Evolutionary conservation across 2,329 filamentous ascomycete species (phyloP).

Genomic region (Metarhizium humberi): DNA sequence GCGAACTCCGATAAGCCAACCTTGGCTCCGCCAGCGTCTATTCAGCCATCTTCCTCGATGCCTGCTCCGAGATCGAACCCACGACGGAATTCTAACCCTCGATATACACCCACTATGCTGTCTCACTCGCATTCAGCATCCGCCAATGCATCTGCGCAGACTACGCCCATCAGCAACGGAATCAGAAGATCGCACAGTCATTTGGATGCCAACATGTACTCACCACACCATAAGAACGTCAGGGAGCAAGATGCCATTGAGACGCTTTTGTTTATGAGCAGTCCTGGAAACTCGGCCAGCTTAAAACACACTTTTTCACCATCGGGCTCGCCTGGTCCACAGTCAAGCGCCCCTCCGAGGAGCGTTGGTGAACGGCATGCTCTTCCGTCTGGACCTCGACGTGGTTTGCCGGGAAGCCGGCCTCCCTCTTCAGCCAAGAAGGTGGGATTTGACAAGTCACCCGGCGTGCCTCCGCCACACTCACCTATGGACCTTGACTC

Average conservation of each 20-base stretch:
- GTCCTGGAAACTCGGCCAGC: constrained; percentile 61
- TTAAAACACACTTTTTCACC: constrained; percentile 46
- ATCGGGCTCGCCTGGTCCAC: constrained; percentile 25
- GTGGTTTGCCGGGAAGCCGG: constrained; percentile 40
- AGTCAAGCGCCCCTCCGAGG: constrained; percentile 7
- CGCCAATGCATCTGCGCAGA: constrained; percentile 32
- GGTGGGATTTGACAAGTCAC: constrained; percentile 38
- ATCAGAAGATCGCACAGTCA: constrained; percentile 30
- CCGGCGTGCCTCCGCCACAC: constrained; percentile 23
- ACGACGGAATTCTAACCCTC: constrained; percentile 41
- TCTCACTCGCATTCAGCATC: constrained; percentile 39
- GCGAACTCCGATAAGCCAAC: constrained; percentile 24
- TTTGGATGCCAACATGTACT: background rate
- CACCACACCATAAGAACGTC: constrained; percentile 8
- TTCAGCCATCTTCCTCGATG: constrained; percentile 36
- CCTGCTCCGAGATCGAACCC: constrained; percentile 26
- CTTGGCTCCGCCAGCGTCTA: constrained; percentile 45
- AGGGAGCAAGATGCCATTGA: constrained; percentile 72
- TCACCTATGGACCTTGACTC: constrained; percentile 40
- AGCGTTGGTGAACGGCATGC: constrained; percentile 18
- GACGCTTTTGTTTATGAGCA: constrained; percentile 73
- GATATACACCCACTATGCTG: constrained; percentile 40
- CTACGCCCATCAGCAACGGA: constrained; percentile 18
- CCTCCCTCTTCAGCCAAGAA: constrained; percentile 32
- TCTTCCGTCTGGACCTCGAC: constrained; percentile 41